phyloP scores from a whole-genome alignment of 257 asterid species.

The Voacanga thouarsii region DNA sequence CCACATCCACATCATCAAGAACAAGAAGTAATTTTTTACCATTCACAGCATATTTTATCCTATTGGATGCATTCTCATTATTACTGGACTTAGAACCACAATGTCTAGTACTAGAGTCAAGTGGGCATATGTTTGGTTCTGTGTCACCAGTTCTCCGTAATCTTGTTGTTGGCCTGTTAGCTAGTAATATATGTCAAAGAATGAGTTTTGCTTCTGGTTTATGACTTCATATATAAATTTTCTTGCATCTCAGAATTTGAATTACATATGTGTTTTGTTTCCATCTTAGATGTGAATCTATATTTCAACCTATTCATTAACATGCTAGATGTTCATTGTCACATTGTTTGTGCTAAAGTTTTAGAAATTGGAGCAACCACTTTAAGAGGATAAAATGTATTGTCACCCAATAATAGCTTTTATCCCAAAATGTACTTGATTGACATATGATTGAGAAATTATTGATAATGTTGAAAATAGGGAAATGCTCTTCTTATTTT shows the following conservation, averaged over 20 bases:
- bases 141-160: not conserved
- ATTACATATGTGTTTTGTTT: not conserved
- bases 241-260: not conserved
- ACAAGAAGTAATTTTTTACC: no score
- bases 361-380: no score
- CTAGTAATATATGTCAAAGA: not conserved
- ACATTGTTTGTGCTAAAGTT: slow-evolving; percentile 89
- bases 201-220: not conserved
- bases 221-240: not conserved
- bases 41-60: no score
- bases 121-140: no score
- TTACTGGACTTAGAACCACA: not conserved
- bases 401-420: no score
- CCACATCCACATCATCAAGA: no score
- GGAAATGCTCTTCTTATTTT: no score
- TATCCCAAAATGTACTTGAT: no score
- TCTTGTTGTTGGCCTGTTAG: not conserved
- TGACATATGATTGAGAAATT: no score
- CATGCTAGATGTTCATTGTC: slow-evolving; percentile 17
- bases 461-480: no score
- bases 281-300: not conserved
- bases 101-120: not conserved
- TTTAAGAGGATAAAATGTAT: no score
- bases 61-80: not conserved
- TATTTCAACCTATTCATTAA: slow-evolving; percentile 3